phyloP scores from a whole-genome alignment of 2,329 filamentous ascomycete species.

The Aspergillus melleus region DNA sequence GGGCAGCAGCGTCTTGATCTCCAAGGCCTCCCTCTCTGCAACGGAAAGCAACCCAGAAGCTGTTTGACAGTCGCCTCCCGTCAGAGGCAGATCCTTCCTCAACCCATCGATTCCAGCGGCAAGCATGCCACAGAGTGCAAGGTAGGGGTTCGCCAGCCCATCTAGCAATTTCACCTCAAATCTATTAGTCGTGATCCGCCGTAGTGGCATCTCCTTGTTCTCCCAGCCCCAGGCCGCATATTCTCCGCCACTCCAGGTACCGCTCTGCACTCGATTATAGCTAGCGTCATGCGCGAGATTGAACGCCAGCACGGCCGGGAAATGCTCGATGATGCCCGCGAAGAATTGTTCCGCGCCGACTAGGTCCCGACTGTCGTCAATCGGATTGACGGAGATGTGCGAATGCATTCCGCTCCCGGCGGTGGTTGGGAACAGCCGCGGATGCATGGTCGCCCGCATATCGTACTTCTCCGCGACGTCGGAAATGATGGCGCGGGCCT shows the following conservation, averaged over 20 bases:
- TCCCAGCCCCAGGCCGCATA: constrained; percentile 27
- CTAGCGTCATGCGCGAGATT: constrained; percentile 23
- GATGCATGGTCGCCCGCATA: constrained; percentile 25
- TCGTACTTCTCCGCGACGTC: constrained; percentile 12
- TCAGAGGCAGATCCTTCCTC: neutral
- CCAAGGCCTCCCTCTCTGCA: neutral
- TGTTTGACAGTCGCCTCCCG: neutral
- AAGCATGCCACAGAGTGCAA: constrained; percentile 23
- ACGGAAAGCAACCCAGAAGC: neutral
- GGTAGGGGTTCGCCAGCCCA: constrained; percentile 30
- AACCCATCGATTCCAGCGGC: constrained; percentile 21
- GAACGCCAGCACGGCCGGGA: constrained; percentile 25
- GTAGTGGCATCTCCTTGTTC: constrained; percentile 27
- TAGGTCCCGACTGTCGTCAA: neutral
- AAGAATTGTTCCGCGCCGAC: constrained; percentile 20
- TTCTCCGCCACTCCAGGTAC: constrained; percentile 28
- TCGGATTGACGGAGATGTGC: constrained; percentile 25
- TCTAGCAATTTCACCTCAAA: constrained; percentile 30
- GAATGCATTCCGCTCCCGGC: constrained; percentile 25
- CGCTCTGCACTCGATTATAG: constrained; percentile 24
- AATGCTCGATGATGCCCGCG: constrained; percentile 24
- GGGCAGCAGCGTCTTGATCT: neutral
- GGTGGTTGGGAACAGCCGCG: constrained; percentile 15
- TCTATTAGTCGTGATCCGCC: constrained; percentile 20
- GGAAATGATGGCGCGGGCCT: constrained; percentile 23